Evolutionary conservation across 2,329 filamentous ascomycete genomes (phyloP).

Genomic region (Arthrobotrys sphaeroides): DNA sequence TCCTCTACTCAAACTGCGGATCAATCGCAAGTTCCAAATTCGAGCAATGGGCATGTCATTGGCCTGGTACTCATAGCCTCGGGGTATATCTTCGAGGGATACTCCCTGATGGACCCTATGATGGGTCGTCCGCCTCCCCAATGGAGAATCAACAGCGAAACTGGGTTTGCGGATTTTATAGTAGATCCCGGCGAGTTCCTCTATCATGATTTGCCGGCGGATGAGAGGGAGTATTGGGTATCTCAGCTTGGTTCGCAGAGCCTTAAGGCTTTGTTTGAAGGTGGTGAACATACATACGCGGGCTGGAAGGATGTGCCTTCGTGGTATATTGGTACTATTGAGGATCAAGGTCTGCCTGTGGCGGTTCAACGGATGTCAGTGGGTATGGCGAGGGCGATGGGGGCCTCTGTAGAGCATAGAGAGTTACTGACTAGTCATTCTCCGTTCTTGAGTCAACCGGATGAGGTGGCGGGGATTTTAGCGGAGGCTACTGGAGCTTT

Average conservation of each 20-base stretch:
- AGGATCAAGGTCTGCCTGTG: conserved; percentile 63
- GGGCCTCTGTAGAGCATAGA: conserved; percentile 60
- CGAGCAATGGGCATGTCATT: conserved; percentile 61
- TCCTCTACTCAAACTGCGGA: background rate
- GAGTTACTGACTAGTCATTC: conserved; percentile 65
- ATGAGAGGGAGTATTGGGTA: conserved; percentile 64
- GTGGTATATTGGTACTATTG: conserved; percentile 64
- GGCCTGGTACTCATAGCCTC: conserved; percentile 64
- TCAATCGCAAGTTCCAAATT: background rate
- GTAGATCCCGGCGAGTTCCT: conserved; percentile 62
- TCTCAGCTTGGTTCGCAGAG: conserved; percentile 62
- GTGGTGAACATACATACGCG: conserved; percentile 63
- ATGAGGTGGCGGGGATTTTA: conserved; percentile 62
- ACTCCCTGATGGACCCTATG: conserved; percentile 62
- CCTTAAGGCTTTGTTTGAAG: conserved; percentile 64
- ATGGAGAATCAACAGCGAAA: conserved; percentile 62
- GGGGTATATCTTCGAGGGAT: conserved; percentile 62
- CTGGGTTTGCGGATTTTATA: conserved; percentile 63
- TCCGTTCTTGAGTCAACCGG: conserved; percentile 65
- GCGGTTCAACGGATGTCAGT: conserved; percentile 62
- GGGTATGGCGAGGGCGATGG: conserved; percentile 61
- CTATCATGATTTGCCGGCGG: conserved; percentile 65
- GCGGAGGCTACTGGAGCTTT: conserved; percentile 60
- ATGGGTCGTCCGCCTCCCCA: conserved; percentile 63
- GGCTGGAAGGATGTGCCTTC: conserved; percentile 65